Evolutionary conservation across 164 flowering plant species (phyloP), one percentile per base, ranked within the genome.

Genomic region (Piper betle): DNA sequence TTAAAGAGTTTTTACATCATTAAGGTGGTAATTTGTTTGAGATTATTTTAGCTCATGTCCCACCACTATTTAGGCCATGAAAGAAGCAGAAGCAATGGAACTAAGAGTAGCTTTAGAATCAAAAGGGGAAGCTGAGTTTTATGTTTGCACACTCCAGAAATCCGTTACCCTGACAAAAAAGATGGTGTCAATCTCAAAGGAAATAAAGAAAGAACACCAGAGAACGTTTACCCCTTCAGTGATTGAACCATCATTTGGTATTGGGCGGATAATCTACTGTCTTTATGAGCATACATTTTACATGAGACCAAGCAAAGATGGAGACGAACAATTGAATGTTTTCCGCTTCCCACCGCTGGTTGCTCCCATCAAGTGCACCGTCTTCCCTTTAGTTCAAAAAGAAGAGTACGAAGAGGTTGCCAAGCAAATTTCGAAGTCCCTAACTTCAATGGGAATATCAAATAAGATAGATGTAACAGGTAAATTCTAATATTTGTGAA

Each of bases 221-320:
- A 80, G 97, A 73, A 85, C 80, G 58, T 93, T 88, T 63, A 90
- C 96, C 0, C 99, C 99, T 39, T 93, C 97, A 37, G 97, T 93
- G 16, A 84, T 93, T 61, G 97, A 93, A 63, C 99, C 99, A 57
- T 93, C 95, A 19, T 93, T 93, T 78, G 99, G 99, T 19, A 90
- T 93, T 68, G 97, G 99, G 5, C 69, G 99, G 64, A 93, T 93
- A 53, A 90, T 90, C 18, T 90, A 86, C 69, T 86, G 99, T 52
- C 84, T 93, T 4, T 88, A 69, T 71, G 97, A 90, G 79, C 97
- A 93, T 66, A 84, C 81, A 37, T 93, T 88, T 79, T 86, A 86
- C 71, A 86, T 66, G 54, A 81, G 99, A 65, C 77, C 95, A 13
- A 90, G 95, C 61, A 86, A 83, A 82, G 91, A 71, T 54, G 97